Percentiles rank a stretch among this genome's conserved stretches.
phyloP scores from a whole-genome alignment of 2,329 filamentous ascomycete genomes.

The Paecilomyces sp. region DNA sequence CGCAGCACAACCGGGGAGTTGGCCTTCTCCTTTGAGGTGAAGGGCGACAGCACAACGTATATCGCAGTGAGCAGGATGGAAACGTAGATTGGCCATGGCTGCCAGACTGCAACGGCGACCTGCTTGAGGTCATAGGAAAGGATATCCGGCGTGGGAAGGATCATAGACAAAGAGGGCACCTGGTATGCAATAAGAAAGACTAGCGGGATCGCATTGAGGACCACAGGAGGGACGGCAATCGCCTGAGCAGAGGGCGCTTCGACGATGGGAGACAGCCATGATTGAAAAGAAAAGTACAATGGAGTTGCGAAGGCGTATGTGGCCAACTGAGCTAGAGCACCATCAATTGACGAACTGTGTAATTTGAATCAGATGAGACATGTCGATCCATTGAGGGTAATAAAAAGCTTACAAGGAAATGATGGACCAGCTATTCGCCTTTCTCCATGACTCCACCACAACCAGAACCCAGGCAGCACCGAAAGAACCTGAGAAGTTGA shows the following conservation, averaged over 20 bases:
- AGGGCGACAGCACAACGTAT: neutral
- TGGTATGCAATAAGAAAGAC: neutral
- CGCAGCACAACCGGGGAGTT: neutral
- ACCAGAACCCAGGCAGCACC: slow-evolving; percentile 2
- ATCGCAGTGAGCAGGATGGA: neutral
- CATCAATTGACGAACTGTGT: neutral
- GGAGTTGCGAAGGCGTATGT: neutral
- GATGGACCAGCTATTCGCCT: neutral
- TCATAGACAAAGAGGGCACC: neutral
- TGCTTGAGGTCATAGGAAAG: neutral
- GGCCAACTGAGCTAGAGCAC: neutral
- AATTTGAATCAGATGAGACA: too few species aligned
- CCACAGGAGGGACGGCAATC: neutral
- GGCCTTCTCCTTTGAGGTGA: neutral
- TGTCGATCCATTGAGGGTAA: too few species aligned
- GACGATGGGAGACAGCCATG: neutral
- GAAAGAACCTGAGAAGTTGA: neutral
- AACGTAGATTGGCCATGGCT: neutral
- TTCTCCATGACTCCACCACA: slow-evolving; percentile 1
- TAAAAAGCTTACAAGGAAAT: neutral
- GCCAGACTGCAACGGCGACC: neutral
- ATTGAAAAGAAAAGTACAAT: neutral
- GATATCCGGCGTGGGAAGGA: neutral
- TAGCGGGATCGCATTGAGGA: neutral
- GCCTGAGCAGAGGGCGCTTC: neutral